Evolutionary conservation across 768 basidiomycete species (phyloP).

Genomic region (Cubamyces lactineus): DNA sequence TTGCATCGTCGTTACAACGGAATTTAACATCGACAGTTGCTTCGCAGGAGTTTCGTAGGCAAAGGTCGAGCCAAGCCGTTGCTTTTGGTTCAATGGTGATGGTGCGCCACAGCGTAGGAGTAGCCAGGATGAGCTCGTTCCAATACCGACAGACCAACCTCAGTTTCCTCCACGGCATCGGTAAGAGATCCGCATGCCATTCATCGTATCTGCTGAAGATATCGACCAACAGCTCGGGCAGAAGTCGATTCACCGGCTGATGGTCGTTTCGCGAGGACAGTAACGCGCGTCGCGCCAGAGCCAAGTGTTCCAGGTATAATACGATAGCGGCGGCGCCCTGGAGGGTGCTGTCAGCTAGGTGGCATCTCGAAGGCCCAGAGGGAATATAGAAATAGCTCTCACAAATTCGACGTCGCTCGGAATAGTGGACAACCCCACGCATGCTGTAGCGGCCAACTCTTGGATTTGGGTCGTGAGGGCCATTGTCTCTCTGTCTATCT

Average conservation of each 20-base stretch:
- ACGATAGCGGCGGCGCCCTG: too few species aligned
- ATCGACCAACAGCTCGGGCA: background rate
- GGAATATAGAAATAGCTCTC: too few species aligned
- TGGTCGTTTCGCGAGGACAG: background rate
- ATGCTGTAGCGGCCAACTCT: too few species aligned
- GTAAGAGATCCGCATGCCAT: background rate
- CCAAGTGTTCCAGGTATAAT: too few species aligned
- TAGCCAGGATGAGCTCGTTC: background rate
- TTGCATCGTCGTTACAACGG: too few species aligned
- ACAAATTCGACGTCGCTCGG: too few species aligned
- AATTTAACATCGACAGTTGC: too few species aligned
- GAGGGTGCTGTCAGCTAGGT: too few species aligned
- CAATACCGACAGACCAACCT: background rate
- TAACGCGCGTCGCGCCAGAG: background rate
- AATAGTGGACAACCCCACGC: too few species aligned
- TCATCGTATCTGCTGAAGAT: background rate
- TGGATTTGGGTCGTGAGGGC: too few species aligned
- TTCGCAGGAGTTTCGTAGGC: background rate
- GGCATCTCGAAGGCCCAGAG: too few species aligned
- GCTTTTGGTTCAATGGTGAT: background rate
- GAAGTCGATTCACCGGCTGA: background rate
- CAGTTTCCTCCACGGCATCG: background rate
- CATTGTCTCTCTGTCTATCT: too few species aligned
- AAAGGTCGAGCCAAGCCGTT: background rate
- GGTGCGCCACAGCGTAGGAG: background rate